Base-by-base conservation (phyloP, 257 asterid genomes). In the Solanum sejunctum region DNA sequence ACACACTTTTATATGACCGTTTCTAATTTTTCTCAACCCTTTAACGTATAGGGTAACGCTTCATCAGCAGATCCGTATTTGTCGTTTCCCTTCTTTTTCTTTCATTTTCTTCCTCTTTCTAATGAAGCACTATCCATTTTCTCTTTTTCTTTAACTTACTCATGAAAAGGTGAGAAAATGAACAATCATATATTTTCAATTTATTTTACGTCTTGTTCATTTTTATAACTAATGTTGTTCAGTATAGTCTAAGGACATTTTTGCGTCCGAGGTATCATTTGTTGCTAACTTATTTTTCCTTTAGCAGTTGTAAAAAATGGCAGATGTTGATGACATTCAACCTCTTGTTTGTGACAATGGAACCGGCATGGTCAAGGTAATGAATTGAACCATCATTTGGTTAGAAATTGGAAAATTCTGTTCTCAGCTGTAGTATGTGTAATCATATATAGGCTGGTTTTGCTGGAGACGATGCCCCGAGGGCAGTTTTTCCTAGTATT, bases 311-410 rank as follows among this genome's bases (percentile, higher is more conserved):
- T 78, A 52, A 78, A 54, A 52, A 26, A 78, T 78, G 83, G 83
- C 64, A 52, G 83, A 78, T 17, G 83, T 78, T 52, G 83, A 78
- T 78, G 83, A 78, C 45, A 78, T 78, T 78, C 83, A 78, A 78
- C 83, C 83, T 26, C 83, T 78, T 52, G 83, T 78, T 52, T 78
- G 83, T 52, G 83, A 78, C 60, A 78, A 78, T 78, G 83, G 83
- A 26, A 78, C 83, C 18, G 83, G 83, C 15, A 78, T 78, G 83
- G 83, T 78, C 49, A 78, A 78, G 83, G 83, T 78, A 78, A 78
- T 78, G 83, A 28, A 16, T 77, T 78, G 45, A 12, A 78, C 49
- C 7, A 39, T 78, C 66, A 52, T 5, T 28, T 26, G 16, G 41
- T 28, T 16, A 15, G 10, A 51, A 77, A 0, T 52, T 52, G 11